Evolutionary conservation across 768 basidiomycete genomes (phyloP).

Genomic region (Inosperma sp.): DNA sequence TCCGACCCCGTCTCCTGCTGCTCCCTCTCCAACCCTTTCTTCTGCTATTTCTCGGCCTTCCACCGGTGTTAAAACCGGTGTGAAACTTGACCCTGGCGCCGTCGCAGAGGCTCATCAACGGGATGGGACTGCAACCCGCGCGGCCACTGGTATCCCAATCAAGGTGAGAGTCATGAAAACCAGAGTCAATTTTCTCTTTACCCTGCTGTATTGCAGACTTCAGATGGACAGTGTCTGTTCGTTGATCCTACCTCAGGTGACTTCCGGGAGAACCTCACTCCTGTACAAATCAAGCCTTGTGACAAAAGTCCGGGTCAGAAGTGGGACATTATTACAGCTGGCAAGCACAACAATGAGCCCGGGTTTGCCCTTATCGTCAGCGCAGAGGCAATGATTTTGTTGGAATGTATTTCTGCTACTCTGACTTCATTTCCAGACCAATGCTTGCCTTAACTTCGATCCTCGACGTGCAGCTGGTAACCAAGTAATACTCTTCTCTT

Average conservation of each 20-base stretch:
- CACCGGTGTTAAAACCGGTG: background rate
- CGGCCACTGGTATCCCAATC: background rate
- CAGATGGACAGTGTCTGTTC: background rate
- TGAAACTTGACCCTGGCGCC: background rate
- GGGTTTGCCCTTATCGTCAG: background rate
- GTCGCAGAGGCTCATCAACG: background rate
- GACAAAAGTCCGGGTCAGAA: background rate
- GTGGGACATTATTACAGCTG: constrained; percentile 1
- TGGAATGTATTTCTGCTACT: too few relatives aligned
- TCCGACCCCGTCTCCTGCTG: too few relatives aligned
- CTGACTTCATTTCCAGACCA: background rate
- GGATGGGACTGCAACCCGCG: background rate
- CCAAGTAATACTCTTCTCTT: background rate
- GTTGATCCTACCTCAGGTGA: constrained; percentile 1
- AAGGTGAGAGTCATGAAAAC: too few relatives aligned
- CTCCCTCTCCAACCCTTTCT: background rate
- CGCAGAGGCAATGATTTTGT: background rate
- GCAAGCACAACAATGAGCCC: background rate
- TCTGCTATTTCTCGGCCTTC: background rate
- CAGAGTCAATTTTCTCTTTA: too few relatives aligned
- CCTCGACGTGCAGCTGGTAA: background rate
- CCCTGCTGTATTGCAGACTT: background rate
- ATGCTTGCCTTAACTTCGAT: constrained; percentile 5
- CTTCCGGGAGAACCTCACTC: constrained; percentile 1
- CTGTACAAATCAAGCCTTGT: background rate